Conservation (phyloP, 75 land plant genomes). For the Cunninghamia lanceolata region DNA sequence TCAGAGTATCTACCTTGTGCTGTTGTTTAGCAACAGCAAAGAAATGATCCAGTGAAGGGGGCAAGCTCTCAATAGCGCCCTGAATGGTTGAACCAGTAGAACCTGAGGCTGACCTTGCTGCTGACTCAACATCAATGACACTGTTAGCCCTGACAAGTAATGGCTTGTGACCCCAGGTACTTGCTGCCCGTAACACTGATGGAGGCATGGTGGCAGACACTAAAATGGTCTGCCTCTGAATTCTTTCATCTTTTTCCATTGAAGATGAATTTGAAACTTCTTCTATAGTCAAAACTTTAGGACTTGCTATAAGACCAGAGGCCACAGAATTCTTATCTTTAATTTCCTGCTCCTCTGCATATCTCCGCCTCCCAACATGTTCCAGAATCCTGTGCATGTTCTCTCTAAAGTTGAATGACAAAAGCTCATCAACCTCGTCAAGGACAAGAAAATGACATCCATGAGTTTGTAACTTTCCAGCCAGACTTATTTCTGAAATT, state of each 20-base stretch:
- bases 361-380: conserved; percentile 76
- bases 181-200: conserved; percentile 85
- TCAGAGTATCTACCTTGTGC: conserved; percentile 79
- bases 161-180: conserved; percentile 77
- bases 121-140: conserved; percentile 55
- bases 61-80: conserved; percentile 70
- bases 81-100: conserved; percentile 35
- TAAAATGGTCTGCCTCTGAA: conserved; percentile 72
- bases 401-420: conserved; percentile 79
- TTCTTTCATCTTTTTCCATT: conserved; percentile 7
- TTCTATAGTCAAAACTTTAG: background rate
- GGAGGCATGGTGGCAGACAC: conserved; percentile 96
- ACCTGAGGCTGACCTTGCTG: conserved; percentile 12
- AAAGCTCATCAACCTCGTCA: conserved; percentile 92
- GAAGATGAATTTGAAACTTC: background rate
- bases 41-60: conserved; percentile 79
- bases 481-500: conserved; percentile 83
- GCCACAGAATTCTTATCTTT: conserved; percentile 8
- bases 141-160: conserved; percentile 70
- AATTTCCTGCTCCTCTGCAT: conserved; percentile 18
- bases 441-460: conserved; percentile 84
- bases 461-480: conserved; percentile 94
- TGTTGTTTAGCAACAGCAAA: conserved; percentile 58
- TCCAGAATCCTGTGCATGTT: conserved; percentile 90
- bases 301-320: conserved; percentile 18